Base-by-base conservation (phyloP, 1,284 basidiomycete genomes). In the Leccinum pseudoinsigne region DNA sequence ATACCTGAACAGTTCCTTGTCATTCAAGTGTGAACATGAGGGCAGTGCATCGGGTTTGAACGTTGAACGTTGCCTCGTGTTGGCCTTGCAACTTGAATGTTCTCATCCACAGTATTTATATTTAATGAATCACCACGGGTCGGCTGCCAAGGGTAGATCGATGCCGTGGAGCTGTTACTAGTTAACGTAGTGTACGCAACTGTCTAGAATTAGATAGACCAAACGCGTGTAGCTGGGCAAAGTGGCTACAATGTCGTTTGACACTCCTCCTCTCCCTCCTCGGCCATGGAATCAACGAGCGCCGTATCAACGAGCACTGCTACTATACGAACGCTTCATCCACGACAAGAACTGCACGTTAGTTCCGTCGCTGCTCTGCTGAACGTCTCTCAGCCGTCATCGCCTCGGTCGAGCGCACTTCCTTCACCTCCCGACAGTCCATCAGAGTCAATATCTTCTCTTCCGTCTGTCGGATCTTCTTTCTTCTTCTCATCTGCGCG, bases 1-100 rank as follows among this genome's bases (percentile, higher is more conserved):
- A 78, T 92, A 12, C 90, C 90, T 50, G 89, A 91, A 66, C 84
- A 85, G 57, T 90, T 92, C 67, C 79, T 89, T 45, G 88, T 91
- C 38, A 81, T 89, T 16, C 78, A 85, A n/a, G 62, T 64, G 34
- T 73, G 58, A 72, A 23, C 36, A 42, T 21, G 45, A 14, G 21
- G 12, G n/a, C 18, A 55, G 34, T 36, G 18, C n/a, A 34, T 45
- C 56, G 36, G 40, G 64, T 10, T 18, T 10, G 28, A 36, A 12
- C 55, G 11, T 47, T 40, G 10, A 36, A 12, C 47, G 11, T 47
- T 40, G 10, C 51, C 40, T 31, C 28, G 18, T 34, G 26, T 26
- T 40, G 21, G 18, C 56, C 18, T 18, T 62, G 62, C 14, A 16
- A 31, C 9, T 31, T 31, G 31, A 31, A 6, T 53, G 5, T n/a